Evolutionary conservation across 164 flowering plant species (phyloP).

Genomic region (Chimonanthus praecox): DNA sequence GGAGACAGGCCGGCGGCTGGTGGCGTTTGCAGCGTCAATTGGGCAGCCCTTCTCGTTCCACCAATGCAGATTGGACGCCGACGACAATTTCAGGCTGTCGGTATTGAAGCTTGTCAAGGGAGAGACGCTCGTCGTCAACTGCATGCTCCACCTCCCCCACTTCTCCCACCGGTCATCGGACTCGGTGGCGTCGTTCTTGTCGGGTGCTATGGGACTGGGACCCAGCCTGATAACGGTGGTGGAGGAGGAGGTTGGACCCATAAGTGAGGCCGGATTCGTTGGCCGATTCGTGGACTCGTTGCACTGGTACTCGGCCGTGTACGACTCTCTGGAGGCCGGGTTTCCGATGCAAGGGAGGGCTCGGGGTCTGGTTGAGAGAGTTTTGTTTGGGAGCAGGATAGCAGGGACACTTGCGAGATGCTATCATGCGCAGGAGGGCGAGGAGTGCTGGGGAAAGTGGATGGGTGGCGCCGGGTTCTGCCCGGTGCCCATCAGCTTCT

Average conservation of each 20-base stretch:
- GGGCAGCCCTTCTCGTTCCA: conserved; percentile 72
- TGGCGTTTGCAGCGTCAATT: conserved; percentile 65
- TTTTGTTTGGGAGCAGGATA: conserved; percentile 65
- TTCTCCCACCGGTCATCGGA: conserved; percentile 41
- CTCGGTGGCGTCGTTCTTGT: conserved; percentile 54
- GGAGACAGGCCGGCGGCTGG: conserved; percentile 64
- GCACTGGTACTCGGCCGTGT: conserved; percentile 68
- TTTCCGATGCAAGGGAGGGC: conserved; percentile 63
- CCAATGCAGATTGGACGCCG: conserved; percentile 57
- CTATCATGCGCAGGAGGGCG: conserved; percentile 26
- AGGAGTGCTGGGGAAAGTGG: conserved; percentile 40
- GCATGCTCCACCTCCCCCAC: conserved; percentile 71
- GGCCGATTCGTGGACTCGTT: conserved; percentile 64
- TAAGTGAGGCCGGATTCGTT: conserved; percentile 33
- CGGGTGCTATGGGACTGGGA: conserved; percentile 40
- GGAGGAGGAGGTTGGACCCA: conserved; percentile 53
- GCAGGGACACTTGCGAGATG: conserved; percentile 46
- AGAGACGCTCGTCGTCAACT: conserved; percentile 61
- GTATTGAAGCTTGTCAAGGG: conserved; percentile 53
- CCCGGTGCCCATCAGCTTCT: conserved; percentile 42
- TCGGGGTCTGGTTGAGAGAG: conserved; percentile 58
- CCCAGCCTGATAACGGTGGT: conserved; percentile 61
- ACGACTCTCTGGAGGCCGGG: conserved; percentile 73
- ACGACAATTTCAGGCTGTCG: conserved; percentile 53
- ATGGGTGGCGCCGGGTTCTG: conserved; percentile 38